These are phyloP conservation scores for Blastobotrys aristatus DNA, from an alignment of 1,139 yeast species.

Conservation along the genomic window DNA sequence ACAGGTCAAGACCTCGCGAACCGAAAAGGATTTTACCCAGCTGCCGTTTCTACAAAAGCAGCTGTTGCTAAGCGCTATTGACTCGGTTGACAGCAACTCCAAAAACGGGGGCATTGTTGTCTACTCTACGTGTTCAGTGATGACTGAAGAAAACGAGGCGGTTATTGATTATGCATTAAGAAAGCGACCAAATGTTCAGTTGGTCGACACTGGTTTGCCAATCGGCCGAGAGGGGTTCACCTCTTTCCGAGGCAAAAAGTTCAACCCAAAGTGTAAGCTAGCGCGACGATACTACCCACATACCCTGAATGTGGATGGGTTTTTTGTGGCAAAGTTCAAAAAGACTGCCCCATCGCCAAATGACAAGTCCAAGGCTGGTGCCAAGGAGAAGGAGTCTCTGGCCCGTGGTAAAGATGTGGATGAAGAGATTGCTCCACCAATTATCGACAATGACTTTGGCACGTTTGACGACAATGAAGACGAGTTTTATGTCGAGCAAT, in stretches of 20 bases:
- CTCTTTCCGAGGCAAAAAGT: slow-evolving; percentile 87
- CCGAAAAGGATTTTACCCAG: slow-evolving; percentile 94
- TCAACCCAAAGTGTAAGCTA: slow-evolving; percentile 67
- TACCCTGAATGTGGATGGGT: slow-evolving; percentile 97
- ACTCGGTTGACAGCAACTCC: slow-evolving; percentile 90
- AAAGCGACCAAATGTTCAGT: slow-evolving; percentile 92
- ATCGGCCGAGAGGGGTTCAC: slow-evolving; percentile 97
- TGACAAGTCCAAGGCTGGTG: slow-evolving; percentile 71
- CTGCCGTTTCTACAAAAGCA: slow-evolving; percentile 97
- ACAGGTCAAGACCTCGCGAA: slow-evolving; percentile 86
- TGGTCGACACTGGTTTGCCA: slow-evolving; percentile 88
- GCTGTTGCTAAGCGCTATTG: slow-evolving; percentile 87
- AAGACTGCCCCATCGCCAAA: slow-evolving; percentile 78
- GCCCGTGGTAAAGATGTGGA: slow-evolving; percentile 63
- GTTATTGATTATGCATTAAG: slow-evolving; percentile 97
- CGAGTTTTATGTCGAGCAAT: slow-evolving; percentile 63
- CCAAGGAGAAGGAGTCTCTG: slow-evolving; percentile 73
- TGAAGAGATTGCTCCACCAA: slow-evolving; percentile 63
- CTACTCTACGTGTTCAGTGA: slow-evolving; percentile 96
- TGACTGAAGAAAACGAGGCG: slow-evolving; percentile 97
- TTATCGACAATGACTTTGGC: slow-evolving; percentile 83
- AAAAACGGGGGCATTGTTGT: slow-evolving; percentile 92
- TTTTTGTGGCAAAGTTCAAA: slow-evolving; percentile 93
- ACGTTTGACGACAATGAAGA: slow-evolving; percentile 75
- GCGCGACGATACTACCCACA: slow-evolving; percentile 98